Base-by-base conservation (phyloP, 1,284 basidiomycete genomes). In the Schizopora paradoxa region DNA sequence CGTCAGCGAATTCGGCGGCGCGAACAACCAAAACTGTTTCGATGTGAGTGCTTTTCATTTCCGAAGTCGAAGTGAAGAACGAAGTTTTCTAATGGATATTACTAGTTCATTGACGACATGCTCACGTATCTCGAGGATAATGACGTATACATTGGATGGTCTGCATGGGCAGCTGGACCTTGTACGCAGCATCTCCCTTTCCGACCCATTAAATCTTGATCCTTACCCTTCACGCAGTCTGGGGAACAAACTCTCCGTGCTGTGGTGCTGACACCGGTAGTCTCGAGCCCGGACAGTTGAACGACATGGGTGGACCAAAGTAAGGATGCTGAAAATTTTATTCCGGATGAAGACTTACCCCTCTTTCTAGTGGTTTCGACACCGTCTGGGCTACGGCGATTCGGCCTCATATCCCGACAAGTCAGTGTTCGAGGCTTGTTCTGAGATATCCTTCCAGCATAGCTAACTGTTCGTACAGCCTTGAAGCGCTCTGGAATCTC, bases 141-240 rank as follows among this genome's bases (percentile, higher is more conserved):
- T 49, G 66, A 68, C 41, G 70, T 63, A 26, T 72, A 69, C 51
- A 71, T 73, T 40, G 70, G 70, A 16, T 73, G 70, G 70, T 46
- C 66, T 1, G 66, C 66, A 25, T 73, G 70, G 70, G 70, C 70
- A 49, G 70, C 70, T 36, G 70, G 70, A 37, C 70, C 70, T n/a
- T 48, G 69, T 71, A 53, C 36, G 65, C 61, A 19, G 10, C n/a
- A 28, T 18, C 33, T 38, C 6, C 3, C 5, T 21, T 27, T 21
- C 14, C 13, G 23, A 40, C 21, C 16, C 37, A 41, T 14, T 44
- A 14, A 2, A 19, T 29, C 6, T 19, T 18, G 2, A 10, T 10
- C 27, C 25, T 25, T 23, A 22, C 10, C 10, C 16, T 43, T n/a
- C 8, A 11, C 6, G 26, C 47, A 71, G 69, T 73, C 22, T 73